Evolutionary conservation across 345 rosid species (phyloP).

Genomic region (Bruguiera gymnorhiza): DNA sequence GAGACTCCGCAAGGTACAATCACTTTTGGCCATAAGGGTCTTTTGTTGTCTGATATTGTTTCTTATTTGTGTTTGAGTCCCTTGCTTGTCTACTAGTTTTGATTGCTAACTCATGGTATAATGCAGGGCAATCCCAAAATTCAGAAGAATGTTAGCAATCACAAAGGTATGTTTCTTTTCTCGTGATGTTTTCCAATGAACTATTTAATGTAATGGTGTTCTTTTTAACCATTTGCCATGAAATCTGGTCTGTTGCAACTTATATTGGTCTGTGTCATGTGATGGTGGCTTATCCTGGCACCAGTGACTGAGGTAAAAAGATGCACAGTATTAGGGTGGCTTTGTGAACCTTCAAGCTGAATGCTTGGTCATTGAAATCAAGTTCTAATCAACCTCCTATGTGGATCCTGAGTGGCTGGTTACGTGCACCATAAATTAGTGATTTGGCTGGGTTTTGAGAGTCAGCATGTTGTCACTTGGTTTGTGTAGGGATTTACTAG

Average conservation of each 20-base stretch:
- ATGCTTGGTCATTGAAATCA: too few species aligned
- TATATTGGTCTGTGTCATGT: too few species aligned
- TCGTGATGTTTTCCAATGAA: not conserved
- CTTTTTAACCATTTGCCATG: too few species aligned
- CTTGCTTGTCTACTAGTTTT: not conserved
- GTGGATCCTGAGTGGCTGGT: not conserved
- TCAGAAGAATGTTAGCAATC: conserved; percentile 55
- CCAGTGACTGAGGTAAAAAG: too few species aligned
- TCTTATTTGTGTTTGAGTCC: not conserved
- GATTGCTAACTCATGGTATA: conserved; percentile 6
- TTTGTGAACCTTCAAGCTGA: too few species aligned
- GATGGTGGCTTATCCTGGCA: too few species aligned
- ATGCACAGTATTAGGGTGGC: too few species aligned
- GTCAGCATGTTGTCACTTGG: not conserved
- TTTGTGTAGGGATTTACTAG: not conserved
- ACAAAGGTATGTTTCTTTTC: conserved; percentile 45
- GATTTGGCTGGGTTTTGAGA: not conserved
- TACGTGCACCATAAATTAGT: not conserved
- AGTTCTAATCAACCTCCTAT: not conserved
- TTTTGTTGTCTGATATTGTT: not conserved
- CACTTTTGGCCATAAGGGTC: not conserved
- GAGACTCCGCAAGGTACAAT: conserved; percentile 71
- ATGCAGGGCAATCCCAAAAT: conserved; percentile 79
- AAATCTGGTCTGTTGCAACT: too few species aligned
- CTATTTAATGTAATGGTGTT: too few species aligned